Evolutionary conservation across 129 eudicot genomes (phyloP), one percentile per base, ranked within the genome.

Genomic region (Artemisia argyi): DNA sequence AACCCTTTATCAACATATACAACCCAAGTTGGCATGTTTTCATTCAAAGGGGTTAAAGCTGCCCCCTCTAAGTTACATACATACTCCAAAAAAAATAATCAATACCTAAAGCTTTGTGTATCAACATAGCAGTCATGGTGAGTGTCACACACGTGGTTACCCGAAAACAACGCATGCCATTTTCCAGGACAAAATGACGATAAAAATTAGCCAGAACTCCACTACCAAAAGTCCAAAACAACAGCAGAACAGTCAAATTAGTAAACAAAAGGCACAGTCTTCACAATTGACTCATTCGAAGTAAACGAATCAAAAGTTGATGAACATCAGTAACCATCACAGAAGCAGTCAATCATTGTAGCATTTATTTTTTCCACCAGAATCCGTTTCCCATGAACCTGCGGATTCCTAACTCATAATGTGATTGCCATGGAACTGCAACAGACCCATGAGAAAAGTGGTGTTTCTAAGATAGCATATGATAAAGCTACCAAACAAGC

Each of bases 41-140:
- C 9, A 35, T 1, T 7, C 44, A 1, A 35, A 35, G 39, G 44
- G 44, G 44, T 7, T 35, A 35, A 35, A 35, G 44, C 44, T 35
- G 44, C 44, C 44, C 44, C 39, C 39, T 30, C 39, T 30, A 30
- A 30, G 39, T 4, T 20, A 20, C 22, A 20, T 30, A 30, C 39
- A 30, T 1, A 30, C 39, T 30, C 39, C 39, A 30, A 30, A 30
- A 1, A 30, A 30, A 1, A n/a, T n/a, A 30, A 30, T 7, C 39
- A 30, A 30, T 30, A 30, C 39, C 39, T 30, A 30, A 30, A 30
- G 7, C 11, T 61, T 28, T 26, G 5, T 61, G 66, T 17, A 61
- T 61, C 66, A 7, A 11, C 66, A 61, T 61, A 61, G 42, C 47
- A 30, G 62, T 26, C 30, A 69, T 50, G 48, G 28, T 16, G 70